A percentile compares a stretch with the other conserved stretches of the same genome.
Evolutionary conservation across 2,329 filamentous ascomycete species (phyloP).

Genomic region (Claviceps monticola): DNA sequence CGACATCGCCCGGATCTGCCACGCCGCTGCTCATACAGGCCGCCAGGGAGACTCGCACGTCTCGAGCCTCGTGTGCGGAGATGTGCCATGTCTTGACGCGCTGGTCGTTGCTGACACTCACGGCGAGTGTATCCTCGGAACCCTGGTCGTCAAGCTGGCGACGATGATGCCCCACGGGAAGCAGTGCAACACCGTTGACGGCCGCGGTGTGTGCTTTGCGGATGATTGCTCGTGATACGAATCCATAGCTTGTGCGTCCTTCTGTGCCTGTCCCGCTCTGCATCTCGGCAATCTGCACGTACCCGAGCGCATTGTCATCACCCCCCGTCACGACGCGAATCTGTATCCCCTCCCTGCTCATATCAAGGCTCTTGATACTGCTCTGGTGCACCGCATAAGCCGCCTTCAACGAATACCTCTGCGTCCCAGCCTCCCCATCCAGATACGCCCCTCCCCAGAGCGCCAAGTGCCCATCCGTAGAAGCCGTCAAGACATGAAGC

Average conservation of each 20-base stretch:
- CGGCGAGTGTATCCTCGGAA: slow-evolving; percentile 14
- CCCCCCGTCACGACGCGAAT: slow-evolving; percentile 59
- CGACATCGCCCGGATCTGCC: slow-evolving; percentile 43
- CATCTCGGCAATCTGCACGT: slow-evolving; percentile 26
- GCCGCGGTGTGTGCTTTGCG: slow-evolving; percentile 55
- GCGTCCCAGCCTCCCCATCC: neutral
- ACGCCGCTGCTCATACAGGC: slow-evolving; percentile 43
- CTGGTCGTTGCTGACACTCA: slow-evolving; percentile 47
- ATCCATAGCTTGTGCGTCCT: slow-evolving; percentile 8
- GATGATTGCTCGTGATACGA: slow-evolving; percentile 14
- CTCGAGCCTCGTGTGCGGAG: slow-evolving; percentile 8
- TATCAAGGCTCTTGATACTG: slow-evolving; percentile 55
- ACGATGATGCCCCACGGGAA: slow-evolving; percentile 9
- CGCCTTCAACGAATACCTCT: slow-evolving; percentile 15
- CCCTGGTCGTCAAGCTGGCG: slow-evolving; percentile 1
- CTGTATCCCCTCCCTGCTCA: slow-evolving; percentile 19
- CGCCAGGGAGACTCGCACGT: slow-evolving; percentile 23
- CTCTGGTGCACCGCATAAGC: slow-evolving; percentile 57
- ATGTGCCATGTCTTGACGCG: slow-evolving; percentile 41
- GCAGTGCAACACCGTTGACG: slow-evolving; percentile 42
- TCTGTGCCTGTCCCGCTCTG: neutral
- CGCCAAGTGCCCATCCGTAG: slow-evolving; percentile 64
- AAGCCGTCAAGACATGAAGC: slow-evolving; percentile 47
- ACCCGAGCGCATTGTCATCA: slow-evolving; percentile 70
- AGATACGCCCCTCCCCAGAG: slow-evolving; percentile 16